Evolutionary conservation across 164 flowering plant species (phyloP), one percentile per base, ranked within the genome.

Genomic region (Berberis vulgaris): DNA sequence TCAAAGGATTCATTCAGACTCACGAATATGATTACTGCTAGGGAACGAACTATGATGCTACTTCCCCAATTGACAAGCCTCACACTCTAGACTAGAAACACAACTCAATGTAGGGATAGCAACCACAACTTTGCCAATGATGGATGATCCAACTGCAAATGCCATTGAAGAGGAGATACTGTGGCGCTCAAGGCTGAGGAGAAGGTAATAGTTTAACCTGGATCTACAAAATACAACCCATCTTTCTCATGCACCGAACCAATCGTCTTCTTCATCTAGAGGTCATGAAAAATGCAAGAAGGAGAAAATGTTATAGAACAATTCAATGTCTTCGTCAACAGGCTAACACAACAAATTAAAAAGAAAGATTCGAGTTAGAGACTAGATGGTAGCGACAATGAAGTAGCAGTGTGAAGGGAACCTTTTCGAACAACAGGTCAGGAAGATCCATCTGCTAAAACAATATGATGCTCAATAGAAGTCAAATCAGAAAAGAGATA

Each of bases 61-160:
- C 2, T 62, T 62, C 43, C 55, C 46, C 2, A 62, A 62, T 13
- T 62, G 65, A 50, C 57, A 62, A 42, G 56, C 65, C 43, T 62
- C 65, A 62, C 65, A 49, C 1, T 62, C 65, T 49, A 49, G 41
- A 42, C 3, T 62, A 41, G 45, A 50, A 8, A 49, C 3, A 44
- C 11, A 10, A 6, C 58, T 55, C 12, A 61, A 52, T 7, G 8
- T 1, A 38, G 9, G 45, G 50, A 62, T 41, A 11, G 13, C 43
- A n/a, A 8, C 7, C 7, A 6, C 9, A 52, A 62, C 13, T 52
- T n/a, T 7, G n/a, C 4, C 6, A 39, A 6, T 2, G 58, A 55
- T 55, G 55, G 2, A 7, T 52, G 55, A 7, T 1, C 54, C 41
- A 47, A n/a, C 7, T 54, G 12, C 4, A 11, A 62, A 42, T 50